phyloP scores from a whole-genome alignment of 163 green algal species.

The Smithsoniella earleae region DNA sequence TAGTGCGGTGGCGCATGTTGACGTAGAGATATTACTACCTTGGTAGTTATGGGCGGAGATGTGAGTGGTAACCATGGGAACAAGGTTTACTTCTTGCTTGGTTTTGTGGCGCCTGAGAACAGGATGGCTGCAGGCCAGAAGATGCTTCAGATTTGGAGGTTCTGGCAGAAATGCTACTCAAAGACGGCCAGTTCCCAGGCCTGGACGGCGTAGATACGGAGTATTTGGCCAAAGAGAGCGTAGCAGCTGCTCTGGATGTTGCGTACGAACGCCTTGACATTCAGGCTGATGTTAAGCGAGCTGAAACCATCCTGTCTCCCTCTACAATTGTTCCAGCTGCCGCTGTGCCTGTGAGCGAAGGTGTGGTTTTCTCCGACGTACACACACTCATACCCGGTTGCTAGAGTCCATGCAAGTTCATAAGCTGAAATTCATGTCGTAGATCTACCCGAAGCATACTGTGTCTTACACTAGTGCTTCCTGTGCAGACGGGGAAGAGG shows the following conservation, averaged over 20 bases:
- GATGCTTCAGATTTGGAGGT: neutral
- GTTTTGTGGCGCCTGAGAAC: no score
- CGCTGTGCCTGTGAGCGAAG: neutral
- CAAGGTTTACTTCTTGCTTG: no score
- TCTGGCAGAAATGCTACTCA: constrained; percentile 10
- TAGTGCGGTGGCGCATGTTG: no score
- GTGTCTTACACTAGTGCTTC: neutral
- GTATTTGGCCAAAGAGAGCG: neutral
- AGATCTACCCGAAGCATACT: neutral
- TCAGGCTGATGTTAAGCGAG: neutral
- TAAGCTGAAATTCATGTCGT: neutral
- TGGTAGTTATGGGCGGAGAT: no score
- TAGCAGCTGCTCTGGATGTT: neutral
- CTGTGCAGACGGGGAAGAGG: neutral
- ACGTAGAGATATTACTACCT: no score
- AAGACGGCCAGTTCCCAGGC: constrained; percentile 9
- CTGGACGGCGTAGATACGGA: constrained; percentile 11
- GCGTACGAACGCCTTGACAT: neutral
- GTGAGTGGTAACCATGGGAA: no score
- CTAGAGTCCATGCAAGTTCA: neutral
- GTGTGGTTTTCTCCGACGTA: no score
- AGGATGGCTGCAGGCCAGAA: neutral
- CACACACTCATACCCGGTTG: neutral
- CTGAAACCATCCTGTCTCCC: neutral
- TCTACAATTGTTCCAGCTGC: neutral